phyloP scores from a whole-genome alignment of 441 rosid genomes.

The Populus hybrid region DNA sequence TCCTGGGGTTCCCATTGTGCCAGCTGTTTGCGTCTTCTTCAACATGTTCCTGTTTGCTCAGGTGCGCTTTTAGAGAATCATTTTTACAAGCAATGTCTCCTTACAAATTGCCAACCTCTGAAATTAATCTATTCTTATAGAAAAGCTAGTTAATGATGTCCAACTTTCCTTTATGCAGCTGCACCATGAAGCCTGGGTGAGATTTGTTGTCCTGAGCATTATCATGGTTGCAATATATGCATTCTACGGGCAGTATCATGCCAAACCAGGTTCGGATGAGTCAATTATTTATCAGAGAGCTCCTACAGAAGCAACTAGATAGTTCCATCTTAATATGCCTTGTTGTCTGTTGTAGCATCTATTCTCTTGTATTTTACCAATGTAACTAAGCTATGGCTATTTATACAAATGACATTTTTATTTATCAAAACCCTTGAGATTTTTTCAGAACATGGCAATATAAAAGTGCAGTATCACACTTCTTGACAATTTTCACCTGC shows the following conservation, averaged over 20 bases:
- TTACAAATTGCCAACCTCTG: not conserved
- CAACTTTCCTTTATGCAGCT: conserved; percentile 42
- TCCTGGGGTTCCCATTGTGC: conserved; percentile 88
- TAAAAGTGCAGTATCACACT: no score
- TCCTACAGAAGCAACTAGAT: conserved; percentile 36
- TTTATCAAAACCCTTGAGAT: no score
- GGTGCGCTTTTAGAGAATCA: conserved; percentile 37
- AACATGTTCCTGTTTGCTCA: conserved; percentile 96
- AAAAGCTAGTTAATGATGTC: not conserved
- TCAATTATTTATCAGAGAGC: conserved; percentile 53
- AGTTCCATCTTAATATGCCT: not conserved
- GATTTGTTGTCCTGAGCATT: conserved; percentile 70
- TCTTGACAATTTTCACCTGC: no score
- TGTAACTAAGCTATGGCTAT: not conserved
- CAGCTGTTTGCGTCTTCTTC: conserved; percentile 78
- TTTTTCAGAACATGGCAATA: no score
- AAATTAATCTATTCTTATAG: not conserved
- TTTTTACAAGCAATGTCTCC: not conserved
- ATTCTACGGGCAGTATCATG: conserved; percentile 48
- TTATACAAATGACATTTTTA: not conserved
- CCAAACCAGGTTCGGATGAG: conserved; percentile 46
- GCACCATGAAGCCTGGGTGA: conserved; percentile 92
- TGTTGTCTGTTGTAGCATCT: not conserved
- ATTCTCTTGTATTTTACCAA: not conserved
- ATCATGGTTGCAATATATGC: conserved; percentile 65